Conservation (phyloP, 2,329 filamentous ascomycete species). For the Microcera coccophila region DNA sequence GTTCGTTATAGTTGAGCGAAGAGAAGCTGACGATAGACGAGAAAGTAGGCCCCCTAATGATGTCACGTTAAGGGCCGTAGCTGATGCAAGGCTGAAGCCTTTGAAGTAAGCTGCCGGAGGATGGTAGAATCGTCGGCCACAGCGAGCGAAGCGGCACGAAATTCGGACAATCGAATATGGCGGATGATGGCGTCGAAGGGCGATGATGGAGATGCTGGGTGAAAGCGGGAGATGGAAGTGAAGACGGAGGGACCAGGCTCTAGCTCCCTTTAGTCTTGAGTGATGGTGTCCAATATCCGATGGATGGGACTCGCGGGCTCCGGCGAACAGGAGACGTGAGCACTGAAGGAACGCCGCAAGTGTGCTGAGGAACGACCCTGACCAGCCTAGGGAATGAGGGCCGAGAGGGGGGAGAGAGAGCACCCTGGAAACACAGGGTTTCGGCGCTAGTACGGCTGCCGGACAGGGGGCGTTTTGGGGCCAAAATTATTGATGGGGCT, state of each 20-base stretch:
- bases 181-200: background rate
- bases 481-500: background rate
- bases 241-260: background rate
- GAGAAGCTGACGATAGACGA: constrained; percentile 7
- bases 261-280: too few relatives aligned
- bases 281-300: too few relatives aligned
- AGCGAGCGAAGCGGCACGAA: background rate
- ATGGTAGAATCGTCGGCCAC: too few relatives aligned
- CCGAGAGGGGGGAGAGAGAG: too few relatives aligned
- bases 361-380: background rate
- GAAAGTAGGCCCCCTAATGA: constrained; percentile 25
- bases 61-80: constrained; percentile 25
- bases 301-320: too few relatives aligned
- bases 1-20: constrained; percentile 8
- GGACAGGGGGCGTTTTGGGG: background rate
- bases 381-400: background rate
- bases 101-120: background rate
- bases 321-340: background rate
- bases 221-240: background rate
- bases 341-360: background rate
- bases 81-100: background rate
- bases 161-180: background rate
- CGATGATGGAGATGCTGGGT: background rate
- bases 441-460: background rate
- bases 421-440: background rate